Conservation (phyloP, 306 rosid genomes). For the Sechiopsis laciniata region DNA sequence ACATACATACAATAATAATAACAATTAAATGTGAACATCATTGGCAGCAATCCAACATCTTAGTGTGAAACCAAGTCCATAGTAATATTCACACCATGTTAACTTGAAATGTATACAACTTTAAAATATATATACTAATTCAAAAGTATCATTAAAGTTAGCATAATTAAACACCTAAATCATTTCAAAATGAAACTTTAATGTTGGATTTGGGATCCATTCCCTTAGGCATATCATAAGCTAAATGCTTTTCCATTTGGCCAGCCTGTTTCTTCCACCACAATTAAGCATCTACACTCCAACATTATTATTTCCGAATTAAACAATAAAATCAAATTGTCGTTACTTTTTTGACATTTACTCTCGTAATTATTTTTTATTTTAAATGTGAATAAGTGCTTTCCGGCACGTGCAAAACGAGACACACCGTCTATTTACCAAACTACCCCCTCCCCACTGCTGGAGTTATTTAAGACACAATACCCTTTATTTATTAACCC, state of each 20-base stretch:
- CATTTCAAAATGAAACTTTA: not conserved
- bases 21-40: no score
- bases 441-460: conserved; percentile 1
- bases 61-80: no score
- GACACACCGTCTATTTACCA: not conserved
- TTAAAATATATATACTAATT: no score
- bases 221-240: not conserved
- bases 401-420: conserved; percentile 4
- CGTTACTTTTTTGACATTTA: no score
- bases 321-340: not conserved
- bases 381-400: no score
- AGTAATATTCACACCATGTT: no score
- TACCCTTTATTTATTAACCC: not conserved
- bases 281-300: conserved; percentile 7
- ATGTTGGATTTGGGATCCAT: not conserved
- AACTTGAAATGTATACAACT: no score
- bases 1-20: no score
- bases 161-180: not conserved
- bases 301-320: not conserved
- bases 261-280: conserved; percentile 15
- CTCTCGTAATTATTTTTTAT: no score
- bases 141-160: not conserved
- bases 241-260: not conserved
- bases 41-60: no score
- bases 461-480: not conserved